phyloP scores from a whole-genome alignment of 257 asterid genomes.

The Sherardia arvensis region DNA sequence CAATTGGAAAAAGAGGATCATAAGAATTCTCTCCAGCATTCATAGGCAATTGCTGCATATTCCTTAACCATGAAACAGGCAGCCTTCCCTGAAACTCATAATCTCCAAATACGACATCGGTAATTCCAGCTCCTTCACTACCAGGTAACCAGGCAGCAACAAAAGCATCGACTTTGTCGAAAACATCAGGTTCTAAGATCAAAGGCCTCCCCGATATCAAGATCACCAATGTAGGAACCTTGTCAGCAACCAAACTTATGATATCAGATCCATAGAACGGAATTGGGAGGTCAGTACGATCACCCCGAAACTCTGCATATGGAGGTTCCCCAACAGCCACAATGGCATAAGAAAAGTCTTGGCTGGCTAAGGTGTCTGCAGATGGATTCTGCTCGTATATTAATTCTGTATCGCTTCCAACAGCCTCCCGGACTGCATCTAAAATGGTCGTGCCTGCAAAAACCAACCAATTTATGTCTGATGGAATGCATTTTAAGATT shows the following conservation, averaged over 20 bases:
- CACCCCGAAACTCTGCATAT: slow-evolving; percentile 74
- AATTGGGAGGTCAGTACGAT: slow-evolving; percentile 49
- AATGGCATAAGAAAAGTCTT: slow-evolving; percentile 52
- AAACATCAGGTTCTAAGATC: slow-evolving; percentile 43
- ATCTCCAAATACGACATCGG: slow-evolving; percentile 73
- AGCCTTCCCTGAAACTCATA: slow-evolving; percentile 56
- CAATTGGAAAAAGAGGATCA: slow-evolving; percentile 61
- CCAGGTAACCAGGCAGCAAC: slow-evolving; percentile 91
- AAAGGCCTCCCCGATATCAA: slow-evolving; percentile 76
- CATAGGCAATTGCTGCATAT: slow-evolving; percentile 58
- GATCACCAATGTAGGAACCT: slow-evolving; percentile 59
- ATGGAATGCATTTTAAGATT: not conserved
- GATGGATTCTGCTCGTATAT: slow-evolving; percentile 55
- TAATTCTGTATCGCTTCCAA: slow-evolving; percentile 49
- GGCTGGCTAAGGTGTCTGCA: slow-evolving; percentile 39
- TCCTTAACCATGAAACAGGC: slow-evolving; percentile 77
- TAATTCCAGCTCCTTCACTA: slow-evolving; percentile 67
- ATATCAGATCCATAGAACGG: slow-evolving; percentile 57
- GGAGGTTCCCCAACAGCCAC: slow-evolving; percentile 80
- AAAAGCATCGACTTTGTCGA: slow-evolving; percentile 50
- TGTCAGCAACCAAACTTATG: slow-evolving; percentile 47
- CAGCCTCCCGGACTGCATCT: slow-evolving; percentile 64
- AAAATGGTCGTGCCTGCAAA: slow-evolving; percentile 64
- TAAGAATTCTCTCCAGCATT: slow-evolving; percentile 31
- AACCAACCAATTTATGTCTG: not conserved